phyloP scores from a whole-genome alignment of 2,329 filamentous ascomycete species.

The Leptoxyphium fumago region DNA sequence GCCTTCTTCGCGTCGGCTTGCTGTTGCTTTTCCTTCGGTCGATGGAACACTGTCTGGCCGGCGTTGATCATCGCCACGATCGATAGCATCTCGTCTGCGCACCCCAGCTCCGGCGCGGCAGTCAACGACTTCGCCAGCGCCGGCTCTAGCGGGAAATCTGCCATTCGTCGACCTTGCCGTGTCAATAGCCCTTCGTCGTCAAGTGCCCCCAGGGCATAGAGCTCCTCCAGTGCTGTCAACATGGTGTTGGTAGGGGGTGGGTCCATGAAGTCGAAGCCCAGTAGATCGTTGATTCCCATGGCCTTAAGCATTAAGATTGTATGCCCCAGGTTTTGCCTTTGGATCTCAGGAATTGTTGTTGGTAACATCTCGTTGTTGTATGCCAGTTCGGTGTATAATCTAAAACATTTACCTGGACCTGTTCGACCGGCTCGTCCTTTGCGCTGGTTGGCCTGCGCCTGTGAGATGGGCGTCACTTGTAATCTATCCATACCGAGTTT shows the following conservation, averaged over 20 bases:
- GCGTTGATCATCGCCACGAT: constrained; percentile 86
- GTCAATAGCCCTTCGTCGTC: constrained; percentile 94
- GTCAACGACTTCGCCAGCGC: constrained; percentile 83
- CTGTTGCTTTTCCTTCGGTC: constrained; percentile 91
- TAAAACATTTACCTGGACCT: constrained; percentile 89
- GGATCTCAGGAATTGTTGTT: constrained; percentile 90
- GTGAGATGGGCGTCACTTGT: constrained; percentile 88
- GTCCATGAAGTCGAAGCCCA: constrained; percentile 99
- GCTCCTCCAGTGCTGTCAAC: constrained; percentile 86
- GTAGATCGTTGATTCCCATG: constrained; percentile 95
- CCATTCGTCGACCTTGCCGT: constrained; percentile 87
- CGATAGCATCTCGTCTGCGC: constrained; percentile 83
- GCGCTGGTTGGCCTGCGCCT: constrained; percentile 90
- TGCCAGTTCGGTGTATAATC: constrained; percentile 86
- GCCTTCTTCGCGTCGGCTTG: constrained; percentile 96
- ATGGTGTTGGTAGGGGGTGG: constrained; percentile 95
- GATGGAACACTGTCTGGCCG: constrained; percentile 75
- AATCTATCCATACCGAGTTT: constrained; percentile 97
- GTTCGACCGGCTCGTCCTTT: constrained; percentile 87
- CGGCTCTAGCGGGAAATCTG: constrained; percentile 96
- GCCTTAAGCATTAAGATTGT: constrained; percentile 97
- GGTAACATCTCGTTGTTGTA: constrained; percentile 96
- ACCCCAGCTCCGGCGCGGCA: constrained; percentile 69
- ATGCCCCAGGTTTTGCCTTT: constrained; percentile 79
- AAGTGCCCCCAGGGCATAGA: constrained; percentile 80